Conservation (phyloP, 164 flowering plant species). For the Stephania japonica region DNA sequence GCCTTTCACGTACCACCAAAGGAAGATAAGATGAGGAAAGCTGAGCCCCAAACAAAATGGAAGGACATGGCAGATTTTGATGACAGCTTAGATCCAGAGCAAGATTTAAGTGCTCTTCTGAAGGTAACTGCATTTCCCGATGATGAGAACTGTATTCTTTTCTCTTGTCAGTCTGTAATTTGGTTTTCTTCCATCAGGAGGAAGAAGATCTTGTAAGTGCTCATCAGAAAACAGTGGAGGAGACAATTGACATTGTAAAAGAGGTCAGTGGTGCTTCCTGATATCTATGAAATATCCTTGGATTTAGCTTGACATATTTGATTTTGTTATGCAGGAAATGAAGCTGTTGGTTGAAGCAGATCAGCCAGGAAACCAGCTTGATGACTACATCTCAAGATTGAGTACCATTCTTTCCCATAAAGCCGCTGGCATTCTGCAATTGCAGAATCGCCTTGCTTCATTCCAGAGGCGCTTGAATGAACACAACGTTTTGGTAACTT, state of each 20-base stretch:
- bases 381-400: constrained; percentile 53
- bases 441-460: constrained; percentile 56
- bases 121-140: constrained; percentile 35
- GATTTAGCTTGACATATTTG: neutral
- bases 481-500: constrained; percentile 49
- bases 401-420: constrained; percentile 65
- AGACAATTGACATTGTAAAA: constrained; percentile 61
- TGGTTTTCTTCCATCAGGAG: constrained; percentile 33
- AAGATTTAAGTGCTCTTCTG: constrained; percentile 55
- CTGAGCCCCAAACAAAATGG: constrained; percentile 29
- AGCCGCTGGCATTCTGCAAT: constrained; percentile 58
- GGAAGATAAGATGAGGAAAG: constrained; percentile 36
- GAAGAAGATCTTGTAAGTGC: constrained; percentile 78
- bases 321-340: constrained; percentile 52
- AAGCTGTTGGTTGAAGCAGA: constrained; percentile 62
- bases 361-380: constrained; percentile 72
- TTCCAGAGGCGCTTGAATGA: constrained; percentile 64
- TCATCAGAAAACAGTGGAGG: constrained; percentile 66
- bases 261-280: constrained; percentile 39
- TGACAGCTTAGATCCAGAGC: constrained; percentile 40
- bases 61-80: constrained; percentile 31
- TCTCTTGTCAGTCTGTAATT: neutral
- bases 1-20: constrained; percentile 17
- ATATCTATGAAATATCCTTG: neutral
- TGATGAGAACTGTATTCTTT: neutral